A percentile compares a stretch with the other conserved stretches of the same genome.
phyloP scores from a whole-genome alignment of 352 stramenopile species.

The Phytophthora pisi region DNA sequence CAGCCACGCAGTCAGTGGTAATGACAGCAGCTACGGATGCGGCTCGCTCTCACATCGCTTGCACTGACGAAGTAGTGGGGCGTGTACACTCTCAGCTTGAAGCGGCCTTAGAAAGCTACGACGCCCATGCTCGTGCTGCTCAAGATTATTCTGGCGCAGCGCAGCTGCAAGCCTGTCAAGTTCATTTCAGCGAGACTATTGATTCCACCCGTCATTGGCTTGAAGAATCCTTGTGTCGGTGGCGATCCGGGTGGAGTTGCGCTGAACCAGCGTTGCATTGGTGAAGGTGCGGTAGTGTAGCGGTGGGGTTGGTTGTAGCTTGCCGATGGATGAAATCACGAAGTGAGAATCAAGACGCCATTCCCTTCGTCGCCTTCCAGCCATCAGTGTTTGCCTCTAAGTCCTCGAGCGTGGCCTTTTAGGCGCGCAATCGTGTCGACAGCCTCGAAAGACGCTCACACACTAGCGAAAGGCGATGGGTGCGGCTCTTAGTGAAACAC shows the following conservation, averaged over 20 bases:
- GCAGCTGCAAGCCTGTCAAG: too few species aligned
- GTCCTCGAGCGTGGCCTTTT: not conserved
- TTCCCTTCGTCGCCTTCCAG: not conserved
- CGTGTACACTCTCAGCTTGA: not conserved
- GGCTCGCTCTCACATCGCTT: not conserved
- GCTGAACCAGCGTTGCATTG: constrained; percentile 1
- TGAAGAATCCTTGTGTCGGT: not conserved
- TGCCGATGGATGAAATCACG: constrained; percentile 1
- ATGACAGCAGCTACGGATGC: not conserved
- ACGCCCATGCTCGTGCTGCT: not conserved
- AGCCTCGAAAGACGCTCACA: not conserved
- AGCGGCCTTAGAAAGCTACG: not conserved
- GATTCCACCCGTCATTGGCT: not conserved
- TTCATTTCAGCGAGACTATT: too few species aligned
- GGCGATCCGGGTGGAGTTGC: constrained; percentile 1
- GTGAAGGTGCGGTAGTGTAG: not conserved
- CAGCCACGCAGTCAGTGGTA: not conserved
- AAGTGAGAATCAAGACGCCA: constrained; percentile 1
- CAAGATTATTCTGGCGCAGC: not conserved
- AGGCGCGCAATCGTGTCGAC: not conserved
- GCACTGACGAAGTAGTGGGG: not conserved
- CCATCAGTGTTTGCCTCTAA: not conserved
- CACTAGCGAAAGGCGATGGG: not conserved
- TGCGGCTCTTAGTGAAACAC: not conserved
- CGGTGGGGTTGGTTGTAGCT: not conserved